Base-by-base conservation (phyloP, 2,329 filamentous ascomycete genomes). In the Ascosphaera pollenicola region DNA sequence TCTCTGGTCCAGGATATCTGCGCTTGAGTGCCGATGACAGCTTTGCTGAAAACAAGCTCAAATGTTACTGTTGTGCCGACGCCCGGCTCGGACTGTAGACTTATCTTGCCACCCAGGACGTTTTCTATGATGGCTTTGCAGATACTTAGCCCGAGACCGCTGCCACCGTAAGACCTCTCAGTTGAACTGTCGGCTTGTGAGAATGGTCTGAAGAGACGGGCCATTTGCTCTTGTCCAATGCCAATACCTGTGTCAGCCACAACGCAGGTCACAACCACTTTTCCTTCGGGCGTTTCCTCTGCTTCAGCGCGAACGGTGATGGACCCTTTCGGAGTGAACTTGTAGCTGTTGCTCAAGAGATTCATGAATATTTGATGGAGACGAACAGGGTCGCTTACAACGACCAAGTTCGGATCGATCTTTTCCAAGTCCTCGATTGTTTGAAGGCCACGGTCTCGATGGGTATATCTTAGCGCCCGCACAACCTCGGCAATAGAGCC, bases 101-200 rank as follows among this genome's bases (percentile, higher is more conserved):
- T 75, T 43, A 94, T 91, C 43, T 69, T 74, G 34, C 85, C 85
- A 44, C 81, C 75, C 70, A 94, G 85, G 58, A 92, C 85, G 16
- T 80, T 82, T 59, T 93, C 81, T 44, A 94, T 84, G 35, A 94
- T 73, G 1, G 81, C 85, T 58, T 93, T 93, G 68, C 85, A 93
- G 46, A 94, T 94, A 51, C 81, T 91, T 35, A 94, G 66, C 2
- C 85, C 85, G 2, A 94, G 72, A 17, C 85, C 85, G 47, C 83
- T 93, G 35, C 85, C 85, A 32, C 85, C 85, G 48, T 93, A 94
- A 52, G 84, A 89, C 39, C 85, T 69, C 40, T 84, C 83, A 2
- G 84, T 92, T 48, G 81, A 89, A 37, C 78, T 79, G 57, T 94
- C 85, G 1, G 87, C 85, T 57, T 94, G 85, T 40, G 80, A 87